phyloP scores from a whole-genome alignment of 148 eudicot species.

The Silene uniflora region DNA sequence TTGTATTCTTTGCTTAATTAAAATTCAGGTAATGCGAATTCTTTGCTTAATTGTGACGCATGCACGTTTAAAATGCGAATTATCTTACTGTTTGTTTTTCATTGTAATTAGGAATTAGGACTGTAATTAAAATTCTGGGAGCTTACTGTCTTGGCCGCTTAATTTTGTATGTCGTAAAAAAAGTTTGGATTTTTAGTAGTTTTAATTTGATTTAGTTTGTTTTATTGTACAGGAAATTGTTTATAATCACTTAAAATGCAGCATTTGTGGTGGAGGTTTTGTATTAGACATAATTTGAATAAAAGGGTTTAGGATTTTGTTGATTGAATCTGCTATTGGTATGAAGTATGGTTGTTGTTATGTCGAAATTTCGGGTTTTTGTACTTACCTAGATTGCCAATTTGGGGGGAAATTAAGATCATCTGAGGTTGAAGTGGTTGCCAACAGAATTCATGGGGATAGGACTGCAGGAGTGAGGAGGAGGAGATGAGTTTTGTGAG shows the following conservation, averaged over 20 bases:
- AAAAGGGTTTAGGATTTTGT: conserved; percentile 5
- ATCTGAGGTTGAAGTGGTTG: too few relatives aligned
- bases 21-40: too few relatives aligned
- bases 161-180: neutral
- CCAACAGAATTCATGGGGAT: too few relatives aligned
- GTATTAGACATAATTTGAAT: conserved; percentile 15
- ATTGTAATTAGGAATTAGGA: too few relatives aligned
- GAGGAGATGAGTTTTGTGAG: conserved; percentile 30
- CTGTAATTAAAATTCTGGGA: too few relatives aligned
- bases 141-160: neutral
- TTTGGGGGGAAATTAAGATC: too few relatives aligned
- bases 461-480: conserved; percentile 26
- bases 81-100: too few relatives aligned
- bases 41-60: too few relatives aligned
- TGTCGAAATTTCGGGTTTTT: conserved; percentile 15
- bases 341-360: conserved; percentile 11
- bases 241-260: conserved; percentile 17
- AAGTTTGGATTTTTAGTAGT: neutral
- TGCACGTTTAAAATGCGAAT: too few relatives aligned
- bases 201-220: neutral
- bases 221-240: conserved; percentile 10
- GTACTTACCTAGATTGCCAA: neutral
- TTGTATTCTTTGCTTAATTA: too few relatives aligned
- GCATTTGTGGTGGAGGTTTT: conserved; percentile 13
- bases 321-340: neutral